Evolutionary conservation across 345 rosid genomes (phyloP).

Genomic region (Rhodamnia argentea): DNA sequence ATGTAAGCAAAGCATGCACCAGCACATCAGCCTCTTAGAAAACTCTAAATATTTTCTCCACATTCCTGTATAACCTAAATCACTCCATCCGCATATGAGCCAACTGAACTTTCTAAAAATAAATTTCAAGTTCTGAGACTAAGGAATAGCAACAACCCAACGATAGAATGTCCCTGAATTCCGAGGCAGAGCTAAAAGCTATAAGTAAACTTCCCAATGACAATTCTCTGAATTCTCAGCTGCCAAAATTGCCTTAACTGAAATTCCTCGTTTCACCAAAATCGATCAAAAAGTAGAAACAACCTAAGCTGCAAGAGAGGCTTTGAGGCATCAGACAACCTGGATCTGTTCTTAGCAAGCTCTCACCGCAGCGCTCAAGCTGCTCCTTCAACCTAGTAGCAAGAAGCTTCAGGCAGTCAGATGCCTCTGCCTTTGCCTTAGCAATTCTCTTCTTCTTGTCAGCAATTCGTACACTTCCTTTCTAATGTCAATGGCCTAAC

Average conservation of each 20-base stretch:
- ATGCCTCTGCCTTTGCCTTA: slow-evolving; percentile 86
- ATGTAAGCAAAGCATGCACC: neutral
- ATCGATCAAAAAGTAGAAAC: neutral
- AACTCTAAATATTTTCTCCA: neutral
- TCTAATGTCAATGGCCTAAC: slow-evolving; percentile 85
- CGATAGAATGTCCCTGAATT: neutral
- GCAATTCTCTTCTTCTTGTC: slow-evolving; percentile 81
- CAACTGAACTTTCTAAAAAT: neutral
- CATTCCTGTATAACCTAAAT: neutral
- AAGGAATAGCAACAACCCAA: neutral
- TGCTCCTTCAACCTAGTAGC: slow-evolving; percentile 79
- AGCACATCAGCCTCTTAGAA: neutral
- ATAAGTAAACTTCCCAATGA: neutral
- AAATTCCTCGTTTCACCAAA: neutral
- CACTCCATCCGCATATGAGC: neutral
- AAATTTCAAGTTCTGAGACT: neutral
- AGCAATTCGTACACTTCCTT: slow-evolving; percentile 61
- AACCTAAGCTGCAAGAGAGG: slow-evolving; percentile 47
- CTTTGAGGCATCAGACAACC: slow-evolving; percentile 73
- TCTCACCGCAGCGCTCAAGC: slow-evolving; percentile 72
- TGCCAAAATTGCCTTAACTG: neutral
- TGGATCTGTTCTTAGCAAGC: slow-evolving; percentile 84
- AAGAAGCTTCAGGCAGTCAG: slow-evolving; percentile 82
- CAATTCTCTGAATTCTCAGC: neutral
- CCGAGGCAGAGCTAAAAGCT: neutral